A percentile compares a stretch with the other conserved stretches of the same genome.
Evolutionary conservation across 169 alveolate genomes (phyloP).

Genomic region (Theileria sp.): DNA sequence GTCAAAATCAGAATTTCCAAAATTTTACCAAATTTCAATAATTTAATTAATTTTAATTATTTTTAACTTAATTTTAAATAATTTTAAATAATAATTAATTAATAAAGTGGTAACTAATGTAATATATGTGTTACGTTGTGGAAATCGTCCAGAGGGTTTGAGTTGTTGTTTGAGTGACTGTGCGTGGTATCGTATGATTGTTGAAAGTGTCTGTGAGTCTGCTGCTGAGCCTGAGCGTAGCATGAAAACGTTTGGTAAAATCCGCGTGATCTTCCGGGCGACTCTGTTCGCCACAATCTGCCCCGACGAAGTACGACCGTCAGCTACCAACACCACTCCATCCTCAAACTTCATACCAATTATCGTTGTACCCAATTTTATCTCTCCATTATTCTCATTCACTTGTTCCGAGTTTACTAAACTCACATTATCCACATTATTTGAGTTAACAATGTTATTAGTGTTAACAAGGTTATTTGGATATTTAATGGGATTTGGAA

Average conservation of each 20-base stretch:
- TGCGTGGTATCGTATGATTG: constrained; percentile 78
- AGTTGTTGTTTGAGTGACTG: constrained; percentile 83
- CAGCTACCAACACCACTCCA: constrained; percentile 93
- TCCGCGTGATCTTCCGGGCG: constrained; percentile 86
- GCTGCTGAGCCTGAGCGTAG: constrained; percentile 94
- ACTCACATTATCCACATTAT: not conserved
- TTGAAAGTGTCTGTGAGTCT: constrained; percentile 87
- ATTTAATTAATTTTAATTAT: constrained; percentile 22
- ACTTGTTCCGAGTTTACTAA: not conserved
- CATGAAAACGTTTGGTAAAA: constrained; percentile 85
- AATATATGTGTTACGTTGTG: constrained; percentile 31
- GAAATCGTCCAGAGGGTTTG: constrained; percentile 69
- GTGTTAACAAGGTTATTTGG: too few relatives aligned
- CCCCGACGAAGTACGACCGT: constrained; percentile 92
- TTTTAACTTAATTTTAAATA: too few relatives aligned
- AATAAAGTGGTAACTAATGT: not conserved
- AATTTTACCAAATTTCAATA: too few relatives aligned
- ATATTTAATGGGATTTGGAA: too few relatives aligned
- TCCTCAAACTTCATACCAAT: constrained; percentile 85
- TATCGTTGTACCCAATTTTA: constrained; percentile 86
- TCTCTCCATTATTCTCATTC: not conserved
- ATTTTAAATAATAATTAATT: too few relatives aligned
- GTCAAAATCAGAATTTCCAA: too few relatives aligned
- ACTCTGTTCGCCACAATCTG: constrained; percentile 86
- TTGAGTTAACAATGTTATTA: too few relatives aligned